A percentile compares a stretch with the other conserved stretches of the same genome.
phyloP scores from a whole-genome alignment of 768 basidiomycete genomes.

The Lactarius quietus region DNA sequence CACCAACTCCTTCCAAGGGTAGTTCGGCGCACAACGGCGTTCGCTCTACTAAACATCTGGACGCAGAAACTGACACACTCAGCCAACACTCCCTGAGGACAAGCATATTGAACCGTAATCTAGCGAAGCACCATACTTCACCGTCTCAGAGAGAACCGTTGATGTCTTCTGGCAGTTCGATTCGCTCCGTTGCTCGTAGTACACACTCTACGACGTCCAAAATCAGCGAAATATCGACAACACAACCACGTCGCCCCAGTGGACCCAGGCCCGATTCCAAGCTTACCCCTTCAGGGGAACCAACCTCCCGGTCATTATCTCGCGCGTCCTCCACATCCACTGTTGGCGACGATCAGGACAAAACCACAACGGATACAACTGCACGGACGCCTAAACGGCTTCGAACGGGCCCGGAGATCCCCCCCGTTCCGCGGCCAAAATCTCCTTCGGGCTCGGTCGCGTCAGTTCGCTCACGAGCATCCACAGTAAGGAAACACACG shows the following conservation, averaged over 20 bases:
- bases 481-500: constrained; percentile 37
- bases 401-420: constrained; percentile 15
- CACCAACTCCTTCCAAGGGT: constrained; percentile 27
- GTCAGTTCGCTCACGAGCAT: constrained; percentile 37
- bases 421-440: constrained; percentile 24
- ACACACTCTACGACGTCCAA: constrained; percentile 36
- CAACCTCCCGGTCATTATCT: constrained; percentile 23
- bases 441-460: constrained; percentile 36
- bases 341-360: constrained; percentile 15
- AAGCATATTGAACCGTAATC: constrained; percentile 38
- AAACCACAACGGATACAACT: background rate
- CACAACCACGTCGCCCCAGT: constrained; percentile 29
- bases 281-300: constrained; percentile 49
- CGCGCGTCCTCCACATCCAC: constrained; percentile 22
- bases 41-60: constrained; percentile 26
- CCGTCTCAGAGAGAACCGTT: constrained; percentile 31
- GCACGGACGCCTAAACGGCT: constrained; percentile 10
- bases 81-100: constrained; percentile 49
- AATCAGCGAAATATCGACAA: constrained; percentile 28
- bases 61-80: constrained; percentile 39
- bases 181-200: constrained; percentile 47
- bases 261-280: constrained; percentile 61
- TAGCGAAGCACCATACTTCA: constrained; percentile 29
- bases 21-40: constrained; percentile 27
- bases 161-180: constrained; percentile 38